These are phyloP conservation scores for Cadophora sp. DNA, from an alignment of 2,329 filamentous ascomycete species.

Conservation along the genomic window DNA sequence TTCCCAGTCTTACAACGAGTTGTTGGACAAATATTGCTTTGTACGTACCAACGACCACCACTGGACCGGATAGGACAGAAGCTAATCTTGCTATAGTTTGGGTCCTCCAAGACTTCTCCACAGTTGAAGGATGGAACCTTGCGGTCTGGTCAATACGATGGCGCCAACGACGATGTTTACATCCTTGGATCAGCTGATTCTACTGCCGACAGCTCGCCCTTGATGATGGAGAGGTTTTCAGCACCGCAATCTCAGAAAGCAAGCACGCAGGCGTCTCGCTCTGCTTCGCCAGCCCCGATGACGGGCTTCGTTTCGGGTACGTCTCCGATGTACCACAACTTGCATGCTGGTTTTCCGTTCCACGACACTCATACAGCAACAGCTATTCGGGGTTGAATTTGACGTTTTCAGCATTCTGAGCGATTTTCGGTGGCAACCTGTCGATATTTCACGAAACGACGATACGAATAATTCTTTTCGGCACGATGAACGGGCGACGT, in stretches of 20 bases:
- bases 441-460: conserved; percentile 16
- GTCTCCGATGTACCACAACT: conserved; percentile 47
- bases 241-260: conserved; percentile 40
- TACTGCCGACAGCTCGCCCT: conserved; percentile 46
- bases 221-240: conserved; percentile 39
- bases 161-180: conserved; percentile 49
- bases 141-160: conserved; percentile 52
- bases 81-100: conserved; percentile 62
- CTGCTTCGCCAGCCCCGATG: conserved; percentile 55
- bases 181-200: conserved; percentile 42
- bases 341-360: conserved; percentile 44
- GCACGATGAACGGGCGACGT: conserved; percentile 24
- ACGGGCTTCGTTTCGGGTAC: conserved; percentile 56
- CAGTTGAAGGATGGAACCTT: conserved; percentile 57
- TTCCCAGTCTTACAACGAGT: conserved; percentile 91
- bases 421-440: not conserved
- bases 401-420: conserved; percentile 4
- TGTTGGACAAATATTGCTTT: conserved; percentile 99
- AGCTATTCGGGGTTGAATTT: conserved; percentile 46
- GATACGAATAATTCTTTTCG: conserved; percentile 26
- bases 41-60: conserved; percentile 72
- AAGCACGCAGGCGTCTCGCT: conserved; percentile 47
- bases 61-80: conserved; percentile 37
- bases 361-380: conserved; percentile 46
- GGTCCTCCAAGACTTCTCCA: conserved; percentile 63